Evolutionary conservation across 2,329 filamentous ascomycete species (phyloP), one percentile per base, ranked within the genome.

Genomic region (Penicillium sp.): DNA sequence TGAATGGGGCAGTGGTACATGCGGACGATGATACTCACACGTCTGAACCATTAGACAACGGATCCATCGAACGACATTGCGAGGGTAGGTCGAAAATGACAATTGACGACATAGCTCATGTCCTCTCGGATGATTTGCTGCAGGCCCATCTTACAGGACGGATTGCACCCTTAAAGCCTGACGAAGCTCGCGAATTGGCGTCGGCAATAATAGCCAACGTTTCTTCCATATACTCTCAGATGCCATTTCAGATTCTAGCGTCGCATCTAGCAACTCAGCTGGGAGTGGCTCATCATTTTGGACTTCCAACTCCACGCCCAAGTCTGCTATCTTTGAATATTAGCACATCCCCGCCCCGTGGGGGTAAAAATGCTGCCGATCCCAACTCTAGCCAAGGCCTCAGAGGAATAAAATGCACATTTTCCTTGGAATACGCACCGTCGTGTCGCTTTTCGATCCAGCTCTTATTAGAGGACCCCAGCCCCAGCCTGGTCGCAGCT

Each of bases 281-380:
- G 14, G 74, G 74, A 9, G 52, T 76, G 6, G 70, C 70, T 1
- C 66, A 69, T 21, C 64, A 72, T 36, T 66, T 75, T 19, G 74
- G 73, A 1, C 52, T 71, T 7, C 50, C 61, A 18, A 58, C 67
- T 7, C 64, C 55, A n/a, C 54, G 52, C 13, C 60, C 62, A n/a
- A 60, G 59, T 8, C 51, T 61, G 3, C 55, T 75, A n/a, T 56
- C 57, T 5, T 60, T 75, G 8, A 61, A 68, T 45, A 58, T 67
- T 14, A 59, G 66, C 23, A 51, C 19, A 42, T 47, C 18, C 21
- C 51, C 3, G 9, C 49, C 14, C 31, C 42, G 19, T 6, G 42
- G 11, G 3, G 28, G n/a, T 7, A 9, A 2, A 16, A 21, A 8
- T n/a, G 18, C 16, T 8, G 14, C 8, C 10, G 13, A 19, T 8